Evolutionary conservation across 2,329 filamentous ascomycete genomes (phyloP).

Genomic region (Beauveria pseudobassiana): DNA sequence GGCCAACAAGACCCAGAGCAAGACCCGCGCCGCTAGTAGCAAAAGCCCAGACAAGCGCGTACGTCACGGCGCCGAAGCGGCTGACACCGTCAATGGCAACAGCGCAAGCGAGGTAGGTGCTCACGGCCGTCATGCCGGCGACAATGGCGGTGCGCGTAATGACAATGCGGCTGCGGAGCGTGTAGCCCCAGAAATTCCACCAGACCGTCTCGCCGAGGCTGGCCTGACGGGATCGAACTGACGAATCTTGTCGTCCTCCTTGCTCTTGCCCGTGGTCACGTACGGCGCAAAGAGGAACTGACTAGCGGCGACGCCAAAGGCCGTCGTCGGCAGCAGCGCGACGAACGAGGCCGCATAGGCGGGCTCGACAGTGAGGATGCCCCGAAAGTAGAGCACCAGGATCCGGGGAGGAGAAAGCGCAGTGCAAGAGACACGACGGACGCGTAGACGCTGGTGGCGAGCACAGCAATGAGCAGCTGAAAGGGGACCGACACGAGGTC

Average conservation of each 20-base stretch:
- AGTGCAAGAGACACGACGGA: slow-evolving; percentile 64
- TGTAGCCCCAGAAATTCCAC: slow-evolving; percentile 67
- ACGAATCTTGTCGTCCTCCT: slow-evolving; percentile 39
- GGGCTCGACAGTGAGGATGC: slow-evolving; percentile 58
- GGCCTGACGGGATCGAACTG: slow-evolving; percentile 59
- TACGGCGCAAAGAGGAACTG: slow-evolving; percentile 72
- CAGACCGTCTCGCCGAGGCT: slow-evolving; percentile 62
- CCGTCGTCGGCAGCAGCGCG: slow-evolving; percentile 51
- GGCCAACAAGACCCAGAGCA: slow-evolving; percentile 43
- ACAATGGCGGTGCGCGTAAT: slow-evolving; percentile 57
- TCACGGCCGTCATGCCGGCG: slow-evolving; percentile 47
- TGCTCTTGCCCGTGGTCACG: slow-evolving; percentile 43
- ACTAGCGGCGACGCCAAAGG: slow-evolving; percentile 62
- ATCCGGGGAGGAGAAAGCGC: slow-evolving; percentile 62
- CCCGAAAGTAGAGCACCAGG: slow-evolving; percentile 69
- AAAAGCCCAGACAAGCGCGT: slow-evolving; percentile 67
- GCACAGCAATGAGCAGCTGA: slow-evolving; percentile 55
- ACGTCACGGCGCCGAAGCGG: slow-evolving; percentile 59
- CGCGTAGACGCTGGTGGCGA: slow-evolving; percentile 67
- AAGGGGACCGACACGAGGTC: slow-evolving; percentile 60
- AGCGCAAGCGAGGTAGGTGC: slow-evolving; percentile 57
- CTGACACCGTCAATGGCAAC: slow-evolving; percentile 65
- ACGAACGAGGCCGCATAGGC: slow-evolving; percentile 58
- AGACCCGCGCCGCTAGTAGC: slow-evolving; percentile 54
- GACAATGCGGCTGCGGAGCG: slow-evolving; percentile 52